These are phyloP conservation scores for Pleurotus citrinopileatus DNA, from an alignment of 768 basidiomycete genomes.

Conservation along the genomic window DNA sequence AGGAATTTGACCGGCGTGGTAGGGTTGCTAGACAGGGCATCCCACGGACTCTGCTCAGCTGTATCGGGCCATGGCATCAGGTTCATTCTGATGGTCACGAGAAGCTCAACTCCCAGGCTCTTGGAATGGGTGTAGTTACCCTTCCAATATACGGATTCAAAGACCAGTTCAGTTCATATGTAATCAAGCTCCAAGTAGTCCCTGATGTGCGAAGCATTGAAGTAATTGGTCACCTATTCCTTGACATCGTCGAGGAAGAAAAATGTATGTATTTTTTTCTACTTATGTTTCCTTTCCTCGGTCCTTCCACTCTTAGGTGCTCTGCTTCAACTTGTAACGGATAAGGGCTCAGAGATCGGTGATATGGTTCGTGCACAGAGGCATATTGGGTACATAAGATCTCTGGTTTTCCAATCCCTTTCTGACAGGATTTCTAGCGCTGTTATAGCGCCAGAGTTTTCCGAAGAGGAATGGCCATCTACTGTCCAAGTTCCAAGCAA, in stretches of 20 bases:
- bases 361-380: no score
- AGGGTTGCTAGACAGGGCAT: no score
- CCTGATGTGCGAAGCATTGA: conserved; percentile 17
- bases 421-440: no score
- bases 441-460: no score
- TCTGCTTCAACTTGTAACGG: no score
- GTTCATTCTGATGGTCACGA: conserved; percentile 25
- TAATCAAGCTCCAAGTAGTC: conserved; percentile 15
- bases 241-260: conserved; percentile 17
- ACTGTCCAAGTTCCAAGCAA: no score
- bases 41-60: conserved; percentile 10
- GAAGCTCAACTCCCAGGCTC: conserved; percentile 20
- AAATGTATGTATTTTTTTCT: not conserved
- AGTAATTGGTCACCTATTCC: conserved; percentile 19
- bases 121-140: conserved; percentile 19
- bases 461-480: no score
- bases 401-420: no score
- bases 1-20: no score
- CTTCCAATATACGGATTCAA: conserved; percentile 21
- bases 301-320: not conserved
- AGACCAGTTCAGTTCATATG: conserved; percentile 17
- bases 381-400: no score
- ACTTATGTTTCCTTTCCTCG: not conserved
- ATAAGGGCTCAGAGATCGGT: no score
- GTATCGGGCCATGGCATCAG: conserved; percentile 17